Evolutionary conservation across 1,284 basidiomycete species (phyloP), one percentile per base, ranked within the genome.

Genomic region (Apiotrichum laibachii): DNA sequence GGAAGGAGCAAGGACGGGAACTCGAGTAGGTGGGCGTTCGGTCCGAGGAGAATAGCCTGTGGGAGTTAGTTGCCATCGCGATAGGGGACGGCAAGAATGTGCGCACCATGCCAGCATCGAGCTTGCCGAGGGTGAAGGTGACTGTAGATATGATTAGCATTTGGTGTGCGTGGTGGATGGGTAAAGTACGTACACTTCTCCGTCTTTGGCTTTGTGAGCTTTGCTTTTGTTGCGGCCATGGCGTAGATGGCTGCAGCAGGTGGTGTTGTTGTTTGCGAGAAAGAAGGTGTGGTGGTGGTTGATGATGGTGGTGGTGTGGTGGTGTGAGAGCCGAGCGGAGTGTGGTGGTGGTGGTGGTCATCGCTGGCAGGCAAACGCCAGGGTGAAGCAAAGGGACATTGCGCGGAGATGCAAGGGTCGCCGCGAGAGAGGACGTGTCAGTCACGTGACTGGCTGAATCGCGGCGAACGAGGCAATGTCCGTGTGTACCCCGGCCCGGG

Each of bases 1-100:
- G 92, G 93, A 13, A 97, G 81, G 1, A 97, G 83, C 31, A 97
- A 82, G 0, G 93, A 96, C 1, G 93, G 93, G 75, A 97, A 97
- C 77, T 97, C 93, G 71, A 97, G 94, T 39, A 95, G 82, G 72
- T 96, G 92, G 7, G 92, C 92, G 47, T 91, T 85, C 73, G 93
- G 90, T 9, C 92, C 92, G 6, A 95, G 84, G 11, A 95, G 84
- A 66, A 94, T 94, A 1, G 70, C 69, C 69, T 68, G 39, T 2
- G 34, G 37, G 7, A 9, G 35, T 35, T 10, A 53, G 18, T 59
- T 56, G 40, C 18, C 18, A 16, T 18, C 2, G 26, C 2, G n/a
- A 19, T 18, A n/a, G 1, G n/a, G 1, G 21, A 22, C 10, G 16
- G 16, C 18, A 15, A 1, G 21, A 6, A 7, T 21, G 15, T 21